phyloP scores from a whole-genome alignment of 2,329 filamentous ascomycete genomes.

The Sporothrix mexicana region DNA sequence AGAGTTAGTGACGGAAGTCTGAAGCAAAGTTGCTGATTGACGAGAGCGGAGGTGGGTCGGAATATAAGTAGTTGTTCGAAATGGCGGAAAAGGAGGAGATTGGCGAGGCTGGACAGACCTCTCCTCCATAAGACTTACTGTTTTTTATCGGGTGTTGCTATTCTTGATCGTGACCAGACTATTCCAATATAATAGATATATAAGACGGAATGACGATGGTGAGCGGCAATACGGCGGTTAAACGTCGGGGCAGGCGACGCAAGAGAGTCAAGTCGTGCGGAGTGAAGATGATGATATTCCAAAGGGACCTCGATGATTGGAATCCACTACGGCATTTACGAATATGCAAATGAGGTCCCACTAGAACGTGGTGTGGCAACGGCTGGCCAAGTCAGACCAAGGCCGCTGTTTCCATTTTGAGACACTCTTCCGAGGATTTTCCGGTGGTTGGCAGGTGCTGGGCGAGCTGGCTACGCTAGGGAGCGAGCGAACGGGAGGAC shows the following conservation, averaged over 20 bases:
- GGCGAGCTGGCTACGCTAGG: background rate
- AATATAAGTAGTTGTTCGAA: background rate
- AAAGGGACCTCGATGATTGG: background rate
- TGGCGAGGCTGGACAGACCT: background rate
- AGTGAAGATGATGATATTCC: slow-evolving; percentile 8
- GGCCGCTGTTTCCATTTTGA: background rate
- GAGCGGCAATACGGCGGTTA: background rate
- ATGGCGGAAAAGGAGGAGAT: background rate
- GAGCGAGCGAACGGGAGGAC: background rate
- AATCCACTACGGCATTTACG: background rate
- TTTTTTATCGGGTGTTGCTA: background rate
- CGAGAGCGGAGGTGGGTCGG: no score
- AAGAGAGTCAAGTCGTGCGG: background rate
- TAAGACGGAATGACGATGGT: background rate
- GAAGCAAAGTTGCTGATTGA: no score
- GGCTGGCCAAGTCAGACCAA: slow-evolving; percentile 3
- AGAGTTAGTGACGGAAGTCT: background rate
- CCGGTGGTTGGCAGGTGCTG: slow-evolving; percentile 10
- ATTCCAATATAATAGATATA: slow-evolving; percentile 1
- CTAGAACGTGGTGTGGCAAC: slow-evolving; percentile 13
- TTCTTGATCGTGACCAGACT: slow-evolving; percentile 1
- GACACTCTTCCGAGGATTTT: slow-evolving; percentile 21
- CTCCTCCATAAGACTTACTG: background rate
- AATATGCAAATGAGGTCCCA: background rate
- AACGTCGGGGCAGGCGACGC: slow-evolving; percentile 15